These are phyloP conservation scores for Ophiostoma sp. DNA, from an alignment of 2,329 filamentous ascomycete genomes.

Conservation along the genomic window DNA sequence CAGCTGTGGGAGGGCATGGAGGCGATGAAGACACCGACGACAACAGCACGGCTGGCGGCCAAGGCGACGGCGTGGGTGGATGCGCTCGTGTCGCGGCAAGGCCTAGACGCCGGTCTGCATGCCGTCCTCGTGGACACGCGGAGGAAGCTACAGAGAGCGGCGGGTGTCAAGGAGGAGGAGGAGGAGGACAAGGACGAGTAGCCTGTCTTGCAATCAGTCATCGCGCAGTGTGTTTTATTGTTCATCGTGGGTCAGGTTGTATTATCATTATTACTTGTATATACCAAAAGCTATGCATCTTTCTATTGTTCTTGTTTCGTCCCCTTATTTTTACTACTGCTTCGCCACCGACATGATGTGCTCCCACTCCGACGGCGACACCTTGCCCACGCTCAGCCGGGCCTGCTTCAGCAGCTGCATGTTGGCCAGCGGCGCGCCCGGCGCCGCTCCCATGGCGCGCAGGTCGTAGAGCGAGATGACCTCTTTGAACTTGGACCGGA, in stretches of 20 bases:
- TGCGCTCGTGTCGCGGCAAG: constrained; percentile 43
- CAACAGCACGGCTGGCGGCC: constrained; percentile 39
- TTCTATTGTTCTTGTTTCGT: neutral
- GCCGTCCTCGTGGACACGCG: constrained; percentile 52
- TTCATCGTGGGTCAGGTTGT: neutral
- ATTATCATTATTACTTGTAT: constrained; percentile 8
- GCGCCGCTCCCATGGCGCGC: constrained; percentile 50
- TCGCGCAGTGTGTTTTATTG: neutral
- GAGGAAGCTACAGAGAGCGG: constrained; percentile 32
- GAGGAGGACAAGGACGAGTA: neutral
- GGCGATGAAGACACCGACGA: constrained; percentile 38
- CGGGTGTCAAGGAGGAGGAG: constrained; percentile 10
- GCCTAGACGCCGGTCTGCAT: constrained; percentile 51
- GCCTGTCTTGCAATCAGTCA: neutral
- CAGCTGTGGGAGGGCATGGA: constrained; percentile 51
- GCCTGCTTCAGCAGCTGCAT: constrained; percentile 81
- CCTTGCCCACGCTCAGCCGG: constrained; percentile 74
- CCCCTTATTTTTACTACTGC: neutral
- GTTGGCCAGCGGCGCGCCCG: constrained; percentile 54
- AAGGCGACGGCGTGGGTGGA: constrained; percentile 53
- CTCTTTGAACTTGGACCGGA: constrained; percentile 72
- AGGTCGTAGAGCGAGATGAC: constrained; percentile 67
- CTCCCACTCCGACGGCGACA: constrained; percentile 59
- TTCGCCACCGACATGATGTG: constrained; percentile 52
- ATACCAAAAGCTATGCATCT: constrained; percentile 13